These are phyloP conservation scores for Sarocladiaceae sp. DNA, from an alignment of 2,329 filamentous ascomycete species.

Conservation along the genomic window DNA sequence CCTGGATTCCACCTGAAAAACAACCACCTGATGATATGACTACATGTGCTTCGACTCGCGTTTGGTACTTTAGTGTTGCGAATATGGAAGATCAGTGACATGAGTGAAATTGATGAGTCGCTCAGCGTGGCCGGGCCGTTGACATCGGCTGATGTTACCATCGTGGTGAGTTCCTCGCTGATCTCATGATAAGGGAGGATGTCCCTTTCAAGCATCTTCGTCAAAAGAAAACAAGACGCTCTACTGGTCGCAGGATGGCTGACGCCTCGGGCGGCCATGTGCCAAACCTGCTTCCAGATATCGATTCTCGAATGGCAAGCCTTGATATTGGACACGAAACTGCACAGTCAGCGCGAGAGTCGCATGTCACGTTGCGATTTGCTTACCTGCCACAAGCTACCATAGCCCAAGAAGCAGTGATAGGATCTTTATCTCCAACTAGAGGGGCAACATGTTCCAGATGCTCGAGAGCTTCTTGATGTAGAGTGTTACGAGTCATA, in stretches of 20 bases:
- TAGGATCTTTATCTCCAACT: slow-evolving; percentile 65
- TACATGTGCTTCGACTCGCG: slow-evolving; percentile 62
- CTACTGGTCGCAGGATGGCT: slow-evolving; percentile 69
- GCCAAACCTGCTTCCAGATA: slow-evolving; percentile 73
- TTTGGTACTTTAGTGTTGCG: slow-evolving; percentile 65
- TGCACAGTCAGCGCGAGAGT: slow-evolving; percentile 20
- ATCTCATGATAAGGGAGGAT: slow-evolving; percentile 66
- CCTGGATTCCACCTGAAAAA: slow-evolving; percentile 79
- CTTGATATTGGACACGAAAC: slow-evolving; percentile 22
- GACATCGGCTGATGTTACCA: slow-evolving; percentile 73
- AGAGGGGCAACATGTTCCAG: slow-evolving; percentile 54
- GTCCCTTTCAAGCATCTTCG: slow-evolving; percentile 59
- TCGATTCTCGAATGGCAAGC: slow-evolving; percentile 14
- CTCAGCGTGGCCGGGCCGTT: slow-evolving; percentile 74
- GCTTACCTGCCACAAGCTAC: slow-evolving; percentile 73
- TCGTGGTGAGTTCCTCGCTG: slow-evolving; percentile 65
- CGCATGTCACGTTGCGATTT: neutral
- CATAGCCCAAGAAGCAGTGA: slow-evolving; percentile 75
- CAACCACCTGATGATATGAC: slow-evolving; percentile 75
- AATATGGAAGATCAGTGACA: slow-evolving; percentile 63
- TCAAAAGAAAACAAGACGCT: slow-evolving; percentile 70
- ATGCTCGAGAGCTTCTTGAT: slow-evolving; percentile 50
- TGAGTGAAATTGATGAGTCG: slow-evolving; percentile 74
- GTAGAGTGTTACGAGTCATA: slow-evolving; percentile 39
- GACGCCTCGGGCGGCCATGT: slow-evolving; percentile 65